These are phyloP conservation scores for Tolypocladium ovalisporum DNA, from an alignment of 2,329 filamentous ascomycete species.

Conservation along the genomic window DNA sequence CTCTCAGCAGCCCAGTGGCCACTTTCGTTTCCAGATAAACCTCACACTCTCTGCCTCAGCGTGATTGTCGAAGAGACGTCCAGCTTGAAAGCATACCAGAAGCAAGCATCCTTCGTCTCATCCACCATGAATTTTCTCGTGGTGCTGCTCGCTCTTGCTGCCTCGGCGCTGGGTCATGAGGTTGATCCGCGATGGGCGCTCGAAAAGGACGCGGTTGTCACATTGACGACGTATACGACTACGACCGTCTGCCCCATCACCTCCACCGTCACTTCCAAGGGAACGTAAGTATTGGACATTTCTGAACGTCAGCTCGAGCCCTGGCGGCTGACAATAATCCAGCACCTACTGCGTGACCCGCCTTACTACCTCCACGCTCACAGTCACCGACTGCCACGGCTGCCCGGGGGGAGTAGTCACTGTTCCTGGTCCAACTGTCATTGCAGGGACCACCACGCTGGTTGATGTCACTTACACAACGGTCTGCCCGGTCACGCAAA, in stretches of 20 bases:
- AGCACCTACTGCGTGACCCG: slow-evolving; percentile 31
- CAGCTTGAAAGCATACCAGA: background rate
- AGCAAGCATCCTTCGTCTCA: background rate
- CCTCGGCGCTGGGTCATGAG: slow-evolving; percentile 1
- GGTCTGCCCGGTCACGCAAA: slow-evolving; percentile 21
- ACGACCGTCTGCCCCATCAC: slow-evolving; percentile 35
- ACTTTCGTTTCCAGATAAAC: background rate
- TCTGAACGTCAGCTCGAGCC: no score
- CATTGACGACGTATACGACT: slow-evolving; percentile 25
- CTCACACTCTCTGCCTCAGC: background rate
- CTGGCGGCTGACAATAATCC: slow-evolving; percentile 7
- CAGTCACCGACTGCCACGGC: slow-evolving; percentile 27
- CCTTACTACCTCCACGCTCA: slow-evolving; percentile 31
- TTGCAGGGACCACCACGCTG: slow-evolving; percentile 17
- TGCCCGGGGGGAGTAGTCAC: slow-evolving; percentile 25
- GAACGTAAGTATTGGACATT: slow-evolving; percentile 24
- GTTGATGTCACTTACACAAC: slow-evolving; percentile 29
- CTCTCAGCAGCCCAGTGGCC: background rate
- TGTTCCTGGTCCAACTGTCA: slow-evolving; percentile 21
- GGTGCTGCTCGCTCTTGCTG: slow-evolving; percentile 5
- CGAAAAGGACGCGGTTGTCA: slow-evolving; percentile 4
- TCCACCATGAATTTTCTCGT: slow-evolving; percentile 2
- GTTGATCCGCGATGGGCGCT: slow-evolving; percentile 1
- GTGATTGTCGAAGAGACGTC: background rate
- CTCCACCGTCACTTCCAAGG: slow-evolving; percentile 26